A percentile compares a stretch with the other conserved stretches of the same genome.
Evolutionary conservation across 768 basidiomycete species (phyloP).

Genomic region (Tephrocybe rancida): DNA sequence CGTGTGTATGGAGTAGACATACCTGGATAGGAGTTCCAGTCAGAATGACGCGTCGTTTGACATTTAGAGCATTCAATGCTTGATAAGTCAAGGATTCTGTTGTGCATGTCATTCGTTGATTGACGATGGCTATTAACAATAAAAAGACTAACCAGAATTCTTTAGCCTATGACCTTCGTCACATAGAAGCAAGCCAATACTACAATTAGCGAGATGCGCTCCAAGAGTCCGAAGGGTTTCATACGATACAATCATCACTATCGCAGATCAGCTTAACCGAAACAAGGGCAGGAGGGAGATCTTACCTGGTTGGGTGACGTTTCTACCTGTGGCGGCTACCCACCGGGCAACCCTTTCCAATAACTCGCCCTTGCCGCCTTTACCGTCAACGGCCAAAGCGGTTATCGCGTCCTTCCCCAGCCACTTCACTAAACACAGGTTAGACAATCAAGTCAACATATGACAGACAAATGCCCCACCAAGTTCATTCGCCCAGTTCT

Average conservation of each 20-base stretch:
- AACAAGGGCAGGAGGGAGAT: not conserved
- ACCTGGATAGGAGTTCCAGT: slow-evolving; percentile 95
- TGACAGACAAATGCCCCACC: slow-evolving; percentile 47
- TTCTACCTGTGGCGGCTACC: slow-evolving; percentile 87
- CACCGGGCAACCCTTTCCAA: slow-evolving; percentile 82
- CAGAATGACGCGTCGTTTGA: slow-evolving; percentile 89
- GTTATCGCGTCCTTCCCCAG: slow-evolving; percentile 82
- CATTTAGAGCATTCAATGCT: slow-evolving; percentile 79
- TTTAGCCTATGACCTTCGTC: slow-evolving; percentile 98
- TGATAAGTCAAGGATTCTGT: slow-evolving; percentile 87
- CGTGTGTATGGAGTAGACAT: slow-evolving; percentile 1
- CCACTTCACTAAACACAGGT: slow-evolving; percentile 78
- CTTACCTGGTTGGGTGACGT: slow-evolving; percentile 88
- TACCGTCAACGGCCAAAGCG: slow-evolving; percentile 91
- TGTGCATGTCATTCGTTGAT: not conserved
- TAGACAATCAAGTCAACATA: not conserved
- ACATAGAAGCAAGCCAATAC: slow-evolving; percentile 90
- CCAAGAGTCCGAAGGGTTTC: slow-evolving; percentile 88
- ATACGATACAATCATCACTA: slow-evolving; percentile 99
- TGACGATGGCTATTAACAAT: not conserved
- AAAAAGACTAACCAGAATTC: slow-evolving; percentile 72
- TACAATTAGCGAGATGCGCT: slow-evolving; percentile 74
- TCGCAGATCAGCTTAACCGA: not conserved
- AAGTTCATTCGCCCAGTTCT: slow-evolving; percentile 98
- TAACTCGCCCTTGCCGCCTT: slow-evolving; percentile 82